phyloP scores from a whole-genome alignment of 1,284 basidiomycete species.

The Apiotrichum domesticum region DNA sequence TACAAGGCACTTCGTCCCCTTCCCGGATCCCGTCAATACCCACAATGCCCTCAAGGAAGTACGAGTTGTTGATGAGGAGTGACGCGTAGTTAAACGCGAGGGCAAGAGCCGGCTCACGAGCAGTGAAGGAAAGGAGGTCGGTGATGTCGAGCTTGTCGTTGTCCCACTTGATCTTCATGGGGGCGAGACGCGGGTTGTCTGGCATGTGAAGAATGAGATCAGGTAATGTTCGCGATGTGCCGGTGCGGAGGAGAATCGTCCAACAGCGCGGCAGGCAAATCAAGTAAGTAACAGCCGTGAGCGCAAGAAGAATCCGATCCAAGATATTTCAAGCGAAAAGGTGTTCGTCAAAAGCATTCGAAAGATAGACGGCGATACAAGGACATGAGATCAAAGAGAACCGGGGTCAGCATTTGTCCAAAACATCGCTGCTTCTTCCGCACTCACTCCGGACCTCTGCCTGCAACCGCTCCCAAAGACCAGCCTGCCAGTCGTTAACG shows the following conservation, averaged over 20 bases:
- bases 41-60: slow-evolving; percentile 82
- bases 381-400: background rate
- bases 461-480: slow-evolving; percentile 42
- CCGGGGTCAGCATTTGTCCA: background rate
- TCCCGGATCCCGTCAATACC: slow-evolving; percentile 38
- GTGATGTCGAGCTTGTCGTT: slow-evolving; percentile 37
- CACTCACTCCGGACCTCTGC: slow-evolving; percentile 43
- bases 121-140: slow-evolving; percentile 61
- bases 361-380: no score
- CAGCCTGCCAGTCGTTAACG: slow-evolving; percentile 40
- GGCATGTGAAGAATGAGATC: background rate
- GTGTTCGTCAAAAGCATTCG: no score
- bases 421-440: background rate
- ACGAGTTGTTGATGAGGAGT: slow-evolving; percentile 89
- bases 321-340: no score
- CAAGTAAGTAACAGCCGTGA: no score
- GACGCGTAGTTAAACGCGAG: slow-evolving; percentile 88
- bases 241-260: no score
- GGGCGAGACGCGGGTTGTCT: slow-evolving; percentile 38
- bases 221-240: no score
- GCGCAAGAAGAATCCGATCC: no score
- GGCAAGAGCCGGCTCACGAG: slow-evolving; percentile 57
- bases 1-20: no score
- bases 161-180: slow-evolving; percentile 42
- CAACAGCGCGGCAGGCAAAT: no score